Evolutionary conservation across 768 basidiomycete species (phyloP).

Genomic region (Strobilomyces dryophilus): DNA sequence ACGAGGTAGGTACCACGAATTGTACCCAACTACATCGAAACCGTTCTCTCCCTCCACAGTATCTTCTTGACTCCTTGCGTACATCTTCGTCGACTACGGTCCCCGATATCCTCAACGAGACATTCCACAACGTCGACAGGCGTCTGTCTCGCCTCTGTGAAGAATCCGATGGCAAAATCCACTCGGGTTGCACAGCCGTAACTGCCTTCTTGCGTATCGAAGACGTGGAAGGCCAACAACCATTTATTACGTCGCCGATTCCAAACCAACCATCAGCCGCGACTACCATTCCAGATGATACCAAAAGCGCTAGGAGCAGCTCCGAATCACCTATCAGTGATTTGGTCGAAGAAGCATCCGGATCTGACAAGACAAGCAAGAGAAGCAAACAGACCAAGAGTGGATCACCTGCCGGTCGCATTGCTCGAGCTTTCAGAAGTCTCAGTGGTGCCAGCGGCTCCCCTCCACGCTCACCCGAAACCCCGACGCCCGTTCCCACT

Average conservation of each 20-base stretch:
- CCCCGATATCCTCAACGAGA: conserved; percentile 87
- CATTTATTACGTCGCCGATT: conserved; percentile 47
- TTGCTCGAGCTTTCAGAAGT: conserved; percentile 53
- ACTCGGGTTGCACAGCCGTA: conserved; percentile 96
- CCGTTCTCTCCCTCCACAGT: conserved; percentile 31
- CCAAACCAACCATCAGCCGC: conserved; percentile 27
- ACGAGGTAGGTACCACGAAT: conserved; percentile 53
- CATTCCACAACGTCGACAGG: conserved; percentile 90
- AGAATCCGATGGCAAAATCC: conserved; percentile 86
- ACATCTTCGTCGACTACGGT: conserved; percentile 54
- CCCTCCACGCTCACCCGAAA: conserved; percentile 10
- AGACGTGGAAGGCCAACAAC: conserved; percentile 68
- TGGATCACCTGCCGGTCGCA: conserved; percentile 40
- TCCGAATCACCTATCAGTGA: conserved; percentile 45
- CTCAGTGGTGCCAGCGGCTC: conserved; percentile 36
- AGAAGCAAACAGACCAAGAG: conserved; percentile 43
- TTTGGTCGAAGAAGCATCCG: conserved; percentile 33
- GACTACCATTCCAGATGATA: conserved; percentile 31
- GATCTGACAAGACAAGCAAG: conserved; percentile 32
- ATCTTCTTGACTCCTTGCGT: conserved; percentile 67
- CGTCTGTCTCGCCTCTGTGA: conserved; percentile 80
- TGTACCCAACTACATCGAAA: conserved; percentile 1
- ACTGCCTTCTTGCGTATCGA: conserved; percentile 94
- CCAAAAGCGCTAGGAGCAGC: conserved; percentile 30
- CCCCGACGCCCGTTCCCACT: conserved; percentile 2